Conservation (phyloP, 257 asterid genomes). For the Verbascum thapsus region DNA sequence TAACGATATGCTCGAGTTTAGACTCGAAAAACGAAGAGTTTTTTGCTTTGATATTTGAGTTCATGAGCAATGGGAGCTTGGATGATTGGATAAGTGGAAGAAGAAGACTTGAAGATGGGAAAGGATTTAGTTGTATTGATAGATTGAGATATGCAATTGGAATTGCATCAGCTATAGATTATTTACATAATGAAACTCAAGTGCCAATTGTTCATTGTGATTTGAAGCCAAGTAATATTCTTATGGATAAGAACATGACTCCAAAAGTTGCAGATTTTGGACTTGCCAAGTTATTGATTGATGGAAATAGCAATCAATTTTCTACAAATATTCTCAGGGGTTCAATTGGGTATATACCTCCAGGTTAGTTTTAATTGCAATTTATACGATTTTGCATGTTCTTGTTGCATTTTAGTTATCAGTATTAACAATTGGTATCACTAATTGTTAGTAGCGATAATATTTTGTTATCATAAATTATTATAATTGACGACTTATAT, state of each 20-base stretch:
- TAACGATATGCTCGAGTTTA: slow-evolving; percentile 52
- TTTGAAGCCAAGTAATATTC: slow-evolving; percentile 62
- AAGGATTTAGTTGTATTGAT: slow-evolving; percentile 32
- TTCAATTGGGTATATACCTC: slow-evolving; percentile 73
- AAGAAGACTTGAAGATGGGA: slow-evolving; percentile 32
- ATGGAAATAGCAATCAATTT: slow-evolving; percentile 25
- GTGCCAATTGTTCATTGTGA: slow-evolving; percentile 55
- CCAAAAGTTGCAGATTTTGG: slow-evolving; percentile 69
- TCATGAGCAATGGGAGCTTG: slow-evolving; percentile 71
- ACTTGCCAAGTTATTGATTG: slow-evolving; percentile 46
- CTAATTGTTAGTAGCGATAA: too few species aligned
- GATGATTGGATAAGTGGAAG: slow-evolving; percentile 45
- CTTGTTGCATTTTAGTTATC: too few species aligned
- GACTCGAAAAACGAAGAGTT: slow-evolving; percentile 48
- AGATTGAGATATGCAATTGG: slow-evolving; percentile 44
- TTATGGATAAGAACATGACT: slow-evolving; percentile 57
- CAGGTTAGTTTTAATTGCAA: too few species aligned
- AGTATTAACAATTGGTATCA: too few species aligned
- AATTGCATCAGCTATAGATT: slow-evolving; percentile 53
- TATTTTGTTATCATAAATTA: too few species aligned
- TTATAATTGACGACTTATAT: too few species aligned
- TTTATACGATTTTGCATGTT: too few species aligned
- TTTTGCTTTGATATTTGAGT: slow-evolving; percentile 52
- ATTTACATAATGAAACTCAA: slow-evolving; percentile 56
- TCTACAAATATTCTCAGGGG: slow-evolving; percentile 54